Percentiles rank a stretch among this genome's conserved stretches.
Conservation (phyloP, 768 basidiomycete species). For the Porpolomopsis calyptriformis region DNA sequence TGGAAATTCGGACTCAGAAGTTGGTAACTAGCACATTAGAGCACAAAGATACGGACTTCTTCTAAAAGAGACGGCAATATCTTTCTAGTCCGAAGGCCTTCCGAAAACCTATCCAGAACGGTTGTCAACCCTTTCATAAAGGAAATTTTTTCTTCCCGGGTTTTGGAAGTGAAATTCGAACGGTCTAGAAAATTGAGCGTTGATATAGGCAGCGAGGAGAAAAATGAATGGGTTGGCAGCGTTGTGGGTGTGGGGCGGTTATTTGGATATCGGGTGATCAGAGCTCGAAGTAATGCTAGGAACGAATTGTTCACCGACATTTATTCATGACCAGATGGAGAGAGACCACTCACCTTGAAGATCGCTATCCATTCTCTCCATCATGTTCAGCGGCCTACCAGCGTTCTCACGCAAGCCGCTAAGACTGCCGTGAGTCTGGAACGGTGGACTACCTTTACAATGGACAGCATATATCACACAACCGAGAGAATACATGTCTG, state of each 20-base stretch:
- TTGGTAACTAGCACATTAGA: background rate
- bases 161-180: conserved; percentile 89
- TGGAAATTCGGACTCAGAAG: background rate
- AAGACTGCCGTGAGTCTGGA: conserved; percentile 72
- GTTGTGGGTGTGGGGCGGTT: conserved; percentile 68
- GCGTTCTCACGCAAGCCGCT: conserved; percentile 60
- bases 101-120: conserved; percentile 79
- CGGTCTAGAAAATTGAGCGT: conserved; percentile 95
- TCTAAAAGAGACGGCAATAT: conserved; percentile 87
- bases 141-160: conserved; percentile 89
- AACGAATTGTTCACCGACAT: too few species aligned
- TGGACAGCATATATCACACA: conserved; percentile 89
- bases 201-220: conserved; percentile 90
- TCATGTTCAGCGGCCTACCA: conserved; percentile 48
- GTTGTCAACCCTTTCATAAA: conserved; percentile 85
- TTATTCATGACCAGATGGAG: conserved; percentile 3
- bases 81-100: conserved; percentile 77
- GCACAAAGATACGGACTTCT: conserved; percentile 44
- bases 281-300: conserved; percentile 63
- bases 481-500: conserved; percentile 90
- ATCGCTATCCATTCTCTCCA: conserved; percentile 59
- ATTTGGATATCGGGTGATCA: conserved; percentile 71
- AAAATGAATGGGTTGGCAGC: conserved; percentile 80
- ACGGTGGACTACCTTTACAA: conserved; percentile 78
- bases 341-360: conserved; percentile 46